Percentiles rank a stretch among this genome's conserved stretches.
Conservation (phyloP, 73 alveolate genomes). For the Blepharisma japonicum region DNA sequence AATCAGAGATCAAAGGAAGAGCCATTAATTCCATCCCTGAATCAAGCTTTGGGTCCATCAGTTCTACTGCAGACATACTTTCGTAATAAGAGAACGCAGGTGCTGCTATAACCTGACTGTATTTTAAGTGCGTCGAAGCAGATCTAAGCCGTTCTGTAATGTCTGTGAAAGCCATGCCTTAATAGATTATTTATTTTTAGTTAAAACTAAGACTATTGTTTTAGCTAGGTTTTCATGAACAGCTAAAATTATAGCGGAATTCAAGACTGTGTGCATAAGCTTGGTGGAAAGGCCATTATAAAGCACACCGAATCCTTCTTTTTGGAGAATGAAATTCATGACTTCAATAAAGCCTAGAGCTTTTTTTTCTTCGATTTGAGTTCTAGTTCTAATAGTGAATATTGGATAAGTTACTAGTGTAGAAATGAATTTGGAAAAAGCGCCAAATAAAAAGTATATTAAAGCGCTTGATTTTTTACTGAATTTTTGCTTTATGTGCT, state of each 20-base stretch:
- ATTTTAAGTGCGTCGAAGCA: neutral
- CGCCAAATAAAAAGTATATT: neutral
- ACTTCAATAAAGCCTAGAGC: neutral
- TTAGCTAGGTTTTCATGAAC: neutral
- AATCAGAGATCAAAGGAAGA: neutral
- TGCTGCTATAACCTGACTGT: neutral
- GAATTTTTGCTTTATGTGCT: neutral
- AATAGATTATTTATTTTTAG: too few species aligned
- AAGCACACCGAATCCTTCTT: neutral
- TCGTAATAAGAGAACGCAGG: slow-evolving; percentile 23
- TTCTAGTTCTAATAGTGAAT: neutral
- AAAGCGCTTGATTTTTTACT: neutral
- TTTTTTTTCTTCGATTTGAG: slow-evolving; percentile 10
- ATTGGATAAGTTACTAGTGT: slow-evolving; percentile 10
- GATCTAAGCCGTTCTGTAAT: too few species aligned
- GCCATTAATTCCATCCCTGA: slow-evolving; percentile 16
- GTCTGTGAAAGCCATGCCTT: too few species aligned
- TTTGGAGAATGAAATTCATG: neutral
- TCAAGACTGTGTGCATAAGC: slow-evolving; percentile 8
- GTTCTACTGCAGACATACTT: slow-evolving; percentile 29
- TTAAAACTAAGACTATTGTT: too few species aligned
- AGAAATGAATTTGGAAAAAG: neutral
- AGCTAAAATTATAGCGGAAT: slow-evolving; percentile 22
- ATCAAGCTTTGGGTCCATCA: slow-evolving; percentile 8
- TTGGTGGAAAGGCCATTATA: slow-evolving; percentile 21